Evolutionary conservation across 176 grass and related monocot species (phyloP), one percentile per base, ranked within the genome.

Genomic region (Juncus effusus): DNA sequence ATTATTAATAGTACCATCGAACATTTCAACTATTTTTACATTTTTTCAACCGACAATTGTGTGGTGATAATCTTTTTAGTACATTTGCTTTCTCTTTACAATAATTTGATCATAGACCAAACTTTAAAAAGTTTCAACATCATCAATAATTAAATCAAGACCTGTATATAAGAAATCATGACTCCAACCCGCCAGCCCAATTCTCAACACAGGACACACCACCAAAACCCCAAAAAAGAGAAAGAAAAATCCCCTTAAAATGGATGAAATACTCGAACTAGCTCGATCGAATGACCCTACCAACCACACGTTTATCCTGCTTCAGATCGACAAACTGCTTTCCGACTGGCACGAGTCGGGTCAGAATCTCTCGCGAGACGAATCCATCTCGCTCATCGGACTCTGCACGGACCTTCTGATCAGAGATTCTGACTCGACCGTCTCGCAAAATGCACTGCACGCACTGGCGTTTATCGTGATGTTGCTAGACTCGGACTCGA

Each of bases 381-480:
- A 65, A 16, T 75, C 56, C 7, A 63, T 60, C 9, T 67, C 74
- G 8, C 82, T 85, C 0, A 77, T 67, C 6, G 64, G 78, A 49
- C 81, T 73, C 35, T 90, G 86, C 76, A 68, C 51, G 2, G 66
- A 51, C 12, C 56, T 90, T 54, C 70, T 82, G 37, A 28, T 28
- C 19, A 67, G 44, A 14, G 69, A 60, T 51, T 47, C 16, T 9
- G 70, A 67, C 50, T 45, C 61, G 12, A 83, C 41, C 14, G 56
- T 80, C 4, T 67, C 67, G 16, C 56, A 61, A 54, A 66, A 42
- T 53, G 79, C 86, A 4, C 71, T 90, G 19, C 75, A 86, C 42
- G 70, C 82, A 14, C 57, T 90, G 5, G 75, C 71, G 38, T 63
- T 19, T 54, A 15, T 64, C 35, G 59, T 57, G 68, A 40, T 40